A percentile compares a stretch with the other conserved stretches of the same genome.
phyloP scores from a whole-genome alignment of 2,329 filamentous ascomycete genomes.

The Saccharata proteae region DNA sequence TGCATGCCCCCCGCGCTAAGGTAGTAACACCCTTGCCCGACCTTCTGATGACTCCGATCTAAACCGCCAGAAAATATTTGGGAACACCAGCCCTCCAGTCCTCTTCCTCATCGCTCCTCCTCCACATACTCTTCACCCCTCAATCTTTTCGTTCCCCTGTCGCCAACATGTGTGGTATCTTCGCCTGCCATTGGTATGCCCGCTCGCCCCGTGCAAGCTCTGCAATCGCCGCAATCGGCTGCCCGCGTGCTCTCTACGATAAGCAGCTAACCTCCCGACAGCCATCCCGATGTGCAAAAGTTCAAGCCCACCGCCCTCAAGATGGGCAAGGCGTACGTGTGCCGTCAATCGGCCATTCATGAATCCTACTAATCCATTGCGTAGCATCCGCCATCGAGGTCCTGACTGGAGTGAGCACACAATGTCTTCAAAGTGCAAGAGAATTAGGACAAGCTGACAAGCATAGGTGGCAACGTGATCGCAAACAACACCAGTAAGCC shows the following conservation, averaged over 20 bases:
- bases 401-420: constrained; percentile 91
- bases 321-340: constrained; percentile 81
- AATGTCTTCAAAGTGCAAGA: constrained; percentile 13
- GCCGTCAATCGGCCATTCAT: constrained; percentile 1
- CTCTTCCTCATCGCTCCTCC: no score
- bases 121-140: no score
- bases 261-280: constrained; percentile 23
- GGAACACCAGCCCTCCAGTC: no score
- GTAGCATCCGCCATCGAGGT: constrained; percentile 83
- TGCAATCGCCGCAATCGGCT: constrained; percentile 14
- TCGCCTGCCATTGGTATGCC: constrained; percentile 74
- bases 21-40: no score
- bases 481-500: constrained; percentile 79
- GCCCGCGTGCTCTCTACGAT: constrained; percentile 10
- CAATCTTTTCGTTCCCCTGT: constrained; percentile 9
- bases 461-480: constrained; percentile 71
- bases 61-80: no score
- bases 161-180: constrained; percentile 84
- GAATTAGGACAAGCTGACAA: constrained; percentile 20
- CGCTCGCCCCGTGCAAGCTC: constrained; percentile 14
- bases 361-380: constrained; percentile 22
- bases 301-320: constrained; percentile 93
- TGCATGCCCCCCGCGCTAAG: no score
- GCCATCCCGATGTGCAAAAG: constrained; percentile 84
- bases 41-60: no score